phyloP scores from a whole-genome alignment of 768 basidiomycete species.

The Suillus tomentosus region DNA sequence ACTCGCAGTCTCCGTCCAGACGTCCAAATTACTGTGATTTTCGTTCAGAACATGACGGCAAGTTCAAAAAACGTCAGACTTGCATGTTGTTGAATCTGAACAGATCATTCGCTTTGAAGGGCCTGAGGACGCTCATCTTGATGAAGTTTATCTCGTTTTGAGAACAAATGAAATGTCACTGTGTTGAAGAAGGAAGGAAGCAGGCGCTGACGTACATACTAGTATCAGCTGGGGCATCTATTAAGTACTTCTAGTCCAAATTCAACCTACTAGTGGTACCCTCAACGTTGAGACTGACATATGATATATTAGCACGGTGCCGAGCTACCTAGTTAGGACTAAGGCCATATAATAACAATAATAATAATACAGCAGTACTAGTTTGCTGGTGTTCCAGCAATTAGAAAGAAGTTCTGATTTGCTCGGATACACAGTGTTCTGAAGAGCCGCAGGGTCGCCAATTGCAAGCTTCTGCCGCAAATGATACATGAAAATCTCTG shows the following conservation, averaged over 20 bases:
- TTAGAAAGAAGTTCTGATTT: neutral
- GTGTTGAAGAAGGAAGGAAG: neutral
- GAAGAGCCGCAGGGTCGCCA: too few species aligned
- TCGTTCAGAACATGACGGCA: neutral
- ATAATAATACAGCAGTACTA: neutral
- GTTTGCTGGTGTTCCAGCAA: neutral
- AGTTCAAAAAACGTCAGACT: conserved; percentile 24
- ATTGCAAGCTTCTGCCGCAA: neutral
- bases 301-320: neutral
- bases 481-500: neutral
- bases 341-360: neutral
- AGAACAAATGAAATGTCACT: neutral
- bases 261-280: too few species aligned
- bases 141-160: neutral
- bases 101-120: conserved; percentile 87
- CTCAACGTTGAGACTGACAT: too few species aligned
- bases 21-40: conserved; percentile 72
- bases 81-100: conserved; percentile 93
- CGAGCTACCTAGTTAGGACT: neutral
- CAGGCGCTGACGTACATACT: neutral
- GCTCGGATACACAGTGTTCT: too few species aligned
- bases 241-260: neutral
- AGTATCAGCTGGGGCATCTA: neutral
- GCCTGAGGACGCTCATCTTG: conserved; percentile 83
- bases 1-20: conserved; percentile 96